Conservation (phyloP, 2,329 filamentous ascomycete genomes). For the Leptographium procerum region DNA sequence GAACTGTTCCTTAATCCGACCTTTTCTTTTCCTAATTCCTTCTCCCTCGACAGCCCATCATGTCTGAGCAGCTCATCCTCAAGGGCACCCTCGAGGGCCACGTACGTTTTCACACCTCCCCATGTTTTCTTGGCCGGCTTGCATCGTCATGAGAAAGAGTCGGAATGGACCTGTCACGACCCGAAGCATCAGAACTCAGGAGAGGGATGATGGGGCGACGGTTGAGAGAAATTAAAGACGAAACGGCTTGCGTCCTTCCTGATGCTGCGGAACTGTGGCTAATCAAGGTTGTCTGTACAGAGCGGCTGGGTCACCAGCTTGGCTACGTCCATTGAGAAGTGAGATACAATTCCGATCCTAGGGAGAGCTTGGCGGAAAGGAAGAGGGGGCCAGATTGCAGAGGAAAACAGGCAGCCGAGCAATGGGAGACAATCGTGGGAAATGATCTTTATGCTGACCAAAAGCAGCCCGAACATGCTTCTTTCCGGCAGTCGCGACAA, state of each 20-base stretch:
- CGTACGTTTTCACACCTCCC: slow-evolving; percentile 40
- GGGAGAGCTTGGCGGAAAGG: background rate
- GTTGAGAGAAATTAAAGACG: background rate
- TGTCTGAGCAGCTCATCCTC: slow-evolving; percentile 92
- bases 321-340: slow-evolving; percentile 99
- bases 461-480: slow-evolving; percentile 92
- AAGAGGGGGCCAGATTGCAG: background rate
- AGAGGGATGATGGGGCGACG: background rate
- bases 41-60: slow-evolving; percentile 28
- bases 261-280: background rate
- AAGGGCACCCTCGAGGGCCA: slow-evolving; percentile 98
- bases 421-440: background rate
- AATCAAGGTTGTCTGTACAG: slow-evolving; percentile 23
- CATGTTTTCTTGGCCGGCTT: slow-evolving; percentile 3
- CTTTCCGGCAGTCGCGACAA: slow-evolving; percentile 96
- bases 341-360: slow-evolving; percentile 27
- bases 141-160: background rate
- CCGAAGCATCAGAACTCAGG: background rate
- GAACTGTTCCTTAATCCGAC: background rate
- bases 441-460: background rate
- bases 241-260: background rate
- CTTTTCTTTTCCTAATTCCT: slow-evolving; percentile 11
- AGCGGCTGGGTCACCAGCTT: slow-evolving; percentile 99
- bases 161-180: background rate
- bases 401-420: background rate